Base-by-base conservation (phyloP, 495 filamentous ascomycete species). In the Lasiosphaeriaceae sp. region DNA sequence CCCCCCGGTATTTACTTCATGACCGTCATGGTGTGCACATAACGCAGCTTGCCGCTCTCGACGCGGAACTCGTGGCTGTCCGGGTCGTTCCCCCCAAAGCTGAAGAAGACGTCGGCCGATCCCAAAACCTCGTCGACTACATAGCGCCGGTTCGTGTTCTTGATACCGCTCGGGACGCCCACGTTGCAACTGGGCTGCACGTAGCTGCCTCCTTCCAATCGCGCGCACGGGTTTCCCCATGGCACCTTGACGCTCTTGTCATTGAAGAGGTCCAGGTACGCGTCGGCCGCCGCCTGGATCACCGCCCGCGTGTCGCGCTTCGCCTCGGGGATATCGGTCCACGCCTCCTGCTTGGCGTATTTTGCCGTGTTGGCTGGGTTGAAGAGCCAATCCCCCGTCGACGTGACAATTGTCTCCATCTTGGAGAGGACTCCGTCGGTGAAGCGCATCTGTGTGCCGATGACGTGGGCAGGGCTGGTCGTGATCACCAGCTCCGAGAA, bases 381-480 rank as follows among this genome's bases (percentile, higher is more conserved):
- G 66, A 80, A 80, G 6, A 76, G 66, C 77, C 78, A 78, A 52
- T 75, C 69, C 23, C 71, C 73, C 44, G 69, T 69, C 46, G 71
- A 74, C 11, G 73, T 73, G 37, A 73, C 74, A 14, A 81, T 62
- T 9, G 69, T 69, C 65, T 79, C 78, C 37, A 81, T 68, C 52
- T 62, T 45, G 31, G 53, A 50, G 26, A 62, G 50, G n/a, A 67
- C 68, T 21, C 64, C 55, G 37, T 72, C 65, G 34, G 59, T 61
- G 56, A 73, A 68, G 55, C 75, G 77, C 54, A 66, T 61, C 41
- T 56, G 62, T 7, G 78, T 80, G 52, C 71, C 75, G 52, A 81
- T 69, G 55, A 82, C 78, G 55, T 80, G 76, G 17, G 77, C 50
- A 43, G 64, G 41, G 56, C 73, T 68, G 16, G 76, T 71, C 19